Evolutionary conservation across 192 early-diverging fungal species (phyloP).

Genomic region (Rhizophagus clarus): DNA sequence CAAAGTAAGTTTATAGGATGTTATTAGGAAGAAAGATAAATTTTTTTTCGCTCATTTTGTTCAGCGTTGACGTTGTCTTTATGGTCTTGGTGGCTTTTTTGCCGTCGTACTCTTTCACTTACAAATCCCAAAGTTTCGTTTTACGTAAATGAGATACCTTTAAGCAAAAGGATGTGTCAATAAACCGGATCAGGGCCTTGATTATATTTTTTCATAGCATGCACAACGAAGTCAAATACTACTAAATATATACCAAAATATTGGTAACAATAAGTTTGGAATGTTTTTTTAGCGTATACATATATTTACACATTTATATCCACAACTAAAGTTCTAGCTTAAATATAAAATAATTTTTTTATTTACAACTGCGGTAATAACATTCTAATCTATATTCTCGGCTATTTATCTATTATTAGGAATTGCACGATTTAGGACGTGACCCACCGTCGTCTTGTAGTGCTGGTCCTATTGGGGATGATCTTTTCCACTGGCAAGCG

Average conservation of each 20-base stretch:
- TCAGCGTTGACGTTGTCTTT: not conserved
- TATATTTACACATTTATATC: not conserved
- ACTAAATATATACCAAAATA: not conserved
- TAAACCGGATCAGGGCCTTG: not conserved
- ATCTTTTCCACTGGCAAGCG: constrained; percentile 94
- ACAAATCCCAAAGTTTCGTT: constrained; percentile 2
- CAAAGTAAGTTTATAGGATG: constrained; percentile 70
- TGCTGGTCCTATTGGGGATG: constrained; percentile 94
- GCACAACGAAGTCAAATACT: not conserved
- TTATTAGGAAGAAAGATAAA: not conserved
- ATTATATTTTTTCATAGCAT: not conserved
- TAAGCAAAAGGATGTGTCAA: constrained; percentile 4
- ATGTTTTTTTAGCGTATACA: not conserved
- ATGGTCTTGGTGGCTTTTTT: not conserved
- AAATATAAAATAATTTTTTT: not conserved
- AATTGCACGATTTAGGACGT: constrained; percentile 93
- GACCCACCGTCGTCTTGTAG: constrained; percentile 98
- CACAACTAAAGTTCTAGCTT: not conserved
- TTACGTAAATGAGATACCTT: not conserved
- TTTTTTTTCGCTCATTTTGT: not conserved
- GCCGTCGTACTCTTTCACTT: constrained; percentile 21
- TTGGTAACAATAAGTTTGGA: not conserved
- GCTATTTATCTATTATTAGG: constrained; percentile 47
- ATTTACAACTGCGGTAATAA: not conserved
- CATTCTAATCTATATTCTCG: not conserved